These are phyloP conservation scores for Nakazawaea wyomingensis DNA, from an alignment of 805 yeast species.

Conservation along the genomic window DNA sequence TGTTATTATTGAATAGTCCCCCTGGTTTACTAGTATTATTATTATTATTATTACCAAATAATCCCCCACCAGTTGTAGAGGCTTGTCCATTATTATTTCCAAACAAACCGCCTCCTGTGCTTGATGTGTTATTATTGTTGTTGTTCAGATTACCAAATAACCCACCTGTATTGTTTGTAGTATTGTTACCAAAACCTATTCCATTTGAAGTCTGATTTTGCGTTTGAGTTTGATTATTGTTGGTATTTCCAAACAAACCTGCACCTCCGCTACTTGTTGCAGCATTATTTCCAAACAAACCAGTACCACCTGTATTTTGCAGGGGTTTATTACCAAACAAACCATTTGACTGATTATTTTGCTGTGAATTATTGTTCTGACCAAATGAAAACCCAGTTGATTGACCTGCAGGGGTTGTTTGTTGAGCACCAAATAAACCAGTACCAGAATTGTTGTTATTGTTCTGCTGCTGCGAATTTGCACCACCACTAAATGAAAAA, in stretches of 20 bases:
- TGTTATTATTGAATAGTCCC: constrained; percentile 35
- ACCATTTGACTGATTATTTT: constrained; percentile 23
- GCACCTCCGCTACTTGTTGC: constrained; percentile 14
- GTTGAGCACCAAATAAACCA: constrained; percentile 5
- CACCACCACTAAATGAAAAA: constrained; percentile 6
- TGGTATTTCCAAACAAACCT: constrained; percentile 16
- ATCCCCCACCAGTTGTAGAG: constrained; percentile 23
- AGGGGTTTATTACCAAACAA: constrained; percentile 23
- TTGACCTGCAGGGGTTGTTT: not conserved
- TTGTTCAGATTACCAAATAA: constrained; percentile 21
- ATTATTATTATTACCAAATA: constrained; percentile 25
- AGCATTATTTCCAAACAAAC: constrained; percentile 21
- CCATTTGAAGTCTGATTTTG: constrained; percentile 5
- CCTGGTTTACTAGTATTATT: constrained; percentile 13
- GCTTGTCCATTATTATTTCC: constrained; percentile 24
- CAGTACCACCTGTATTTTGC: constrained; percentile 20
- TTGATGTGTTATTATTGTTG: constrained; percentile 15
- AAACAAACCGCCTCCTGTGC: constrained; percentile 28
- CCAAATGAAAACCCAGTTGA: constrained; percentile 18
- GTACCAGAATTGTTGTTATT: not conserved
- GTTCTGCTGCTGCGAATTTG: not conserved
- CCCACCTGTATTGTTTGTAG: constrained; percentile 18
- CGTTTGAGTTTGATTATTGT: constrained; percentile 4
- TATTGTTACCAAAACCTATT: constrained; percentile 13
- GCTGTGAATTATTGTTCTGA: constrained; percentile 11